Evolutionary conservation across 2,329 filamentous ascomycete species (phyloP), one percentile per base, ranked within the genome.

Genomic region (Dothideomycetes sp.): DNA sequence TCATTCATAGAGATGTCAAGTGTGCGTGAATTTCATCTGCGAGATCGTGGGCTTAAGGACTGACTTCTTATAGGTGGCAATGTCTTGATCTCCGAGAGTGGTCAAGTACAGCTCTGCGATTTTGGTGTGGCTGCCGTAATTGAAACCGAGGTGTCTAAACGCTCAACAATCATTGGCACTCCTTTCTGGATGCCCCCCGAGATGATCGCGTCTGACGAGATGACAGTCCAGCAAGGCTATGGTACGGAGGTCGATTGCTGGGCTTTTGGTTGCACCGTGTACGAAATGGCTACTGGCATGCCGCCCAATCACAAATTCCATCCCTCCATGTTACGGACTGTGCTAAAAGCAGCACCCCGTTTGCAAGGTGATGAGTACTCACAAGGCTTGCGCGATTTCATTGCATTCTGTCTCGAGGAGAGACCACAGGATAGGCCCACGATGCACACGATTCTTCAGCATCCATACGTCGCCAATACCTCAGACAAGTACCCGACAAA

Each of bases 121-220:
- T 91, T 91, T 58, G 84, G 85, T 48, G 83, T 91, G 33, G 82
- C 84, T 20, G 83, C 82, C 31, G 76, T 85, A 33, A 74, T 88
- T 43, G 82, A 88, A 56, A 80, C 72, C 29, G 80, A 83, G 49
- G 72, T 79, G 41, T 79, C 83, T 16, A 91, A 91, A 62, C 70
- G 84, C 39, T 80, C 80, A 4, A 89, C 84, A 1, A 80, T 89
- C 34, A 82, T 89, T 42, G 84, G 84, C 16, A 91, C 85, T 0
- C 80, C 81, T 3, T 79, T 88, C 59, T 91, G 84, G 82, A 88
- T 91, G 84, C 82, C 85, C 0, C 83, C 82, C 0, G 85, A 91
- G 53, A 69, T 89, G 10, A 37, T 41, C 23, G n/a, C n/a, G n/a
- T 41, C 44, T 13, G 39, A 34, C 28, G 47, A 50, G 22, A 41